phyloP scores from a whole-genome alignment of 2,329 filamentous ascomycete genomes.

The Metarhizium brunneum region DNA sequence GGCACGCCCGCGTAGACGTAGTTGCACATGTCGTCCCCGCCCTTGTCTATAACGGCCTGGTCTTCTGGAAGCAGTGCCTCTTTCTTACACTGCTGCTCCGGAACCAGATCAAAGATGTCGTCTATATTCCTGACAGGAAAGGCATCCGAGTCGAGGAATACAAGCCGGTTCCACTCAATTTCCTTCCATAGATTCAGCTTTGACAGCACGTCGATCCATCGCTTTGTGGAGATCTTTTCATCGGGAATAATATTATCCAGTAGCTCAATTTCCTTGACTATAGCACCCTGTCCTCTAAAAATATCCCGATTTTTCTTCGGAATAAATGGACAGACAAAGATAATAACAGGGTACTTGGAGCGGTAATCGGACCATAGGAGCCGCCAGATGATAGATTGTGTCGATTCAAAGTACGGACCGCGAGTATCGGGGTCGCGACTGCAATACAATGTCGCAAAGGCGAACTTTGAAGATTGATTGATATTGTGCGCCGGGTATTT shows the following conservation, averaged over 20 bases:
- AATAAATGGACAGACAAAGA: conserved; percentile 4
- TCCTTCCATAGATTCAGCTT: conserved; percentile 3
- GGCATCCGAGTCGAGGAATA: conserved; percentile 2
- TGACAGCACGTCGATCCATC: conserved; percentile 3
- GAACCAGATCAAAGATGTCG: neutral
- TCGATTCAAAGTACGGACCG: neutral
- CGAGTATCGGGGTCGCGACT: conserved; percentile 1
- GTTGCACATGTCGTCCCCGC: conserved; percentile 1
- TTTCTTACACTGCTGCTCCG: neutral
- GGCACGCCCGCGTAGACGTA: conserved; percentile 2
- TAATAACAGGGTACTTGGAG: conserved; percentile 1
- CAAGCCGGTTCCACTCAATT: conserved; percentile 1
- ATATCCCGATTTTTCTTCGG: neutral
- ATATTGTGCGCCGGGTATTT: neutral
- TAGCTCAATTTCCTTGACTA: conserved; percentile 2
- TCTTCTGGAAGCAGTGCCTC: neutral
- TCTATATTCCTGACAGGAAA: conserved; percentile 2
- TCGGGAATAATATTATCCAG: conserved; percentile 1
- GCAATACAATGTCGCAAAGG: conserved; percentile 2
- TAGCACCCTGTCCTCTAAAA: conserved; percentile 1
- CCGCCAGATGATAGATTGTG: conserved; percentile 3
- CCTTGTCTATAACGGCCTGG: neutral
- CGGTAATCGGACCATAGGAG: conserved; percentile 3
- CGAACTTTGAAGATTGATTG: neutral
- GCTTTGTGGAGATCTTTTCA: conserved; percentile 1